A percentile compares a stretch with the other conserved stretches of the same genome.
phyloP scores from a whole-genome alignment of 257 asterid genomes.

The Parsonsia alboflavescens region DNA sequence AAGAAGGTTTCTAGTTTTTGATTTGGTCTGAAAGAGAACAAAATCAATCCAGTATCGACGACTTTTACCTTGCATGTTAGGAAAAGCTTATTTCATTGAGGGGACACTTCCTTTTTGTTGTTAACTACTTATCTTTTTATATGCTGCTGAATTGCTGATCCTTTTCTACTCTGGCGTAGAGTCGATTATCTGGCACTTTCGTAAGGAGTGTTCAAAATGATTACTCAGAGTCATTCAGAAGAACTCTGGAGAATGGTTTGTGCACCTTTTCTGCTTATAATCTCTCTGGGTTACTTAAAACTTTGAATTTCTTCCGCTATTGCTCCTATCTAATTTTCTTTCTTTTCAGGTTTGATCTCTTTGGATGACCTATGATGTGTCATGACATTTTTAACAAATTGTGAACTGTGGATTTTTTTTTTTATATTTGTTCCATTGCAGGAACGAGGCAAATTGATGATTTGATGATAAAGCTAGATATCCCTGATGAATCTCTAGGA shows the following conservation, averaged over 20 bases:
- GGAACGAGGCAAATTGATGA: constrained; percentile 18
- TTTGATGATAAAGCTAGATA: constrained; percentile 20
- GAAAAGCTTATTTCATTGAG: background rate
- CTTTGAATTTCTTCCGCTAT: background rate
- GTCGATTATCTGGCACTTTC: constrained; percentile 53
- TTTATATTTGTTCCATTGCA: background rate
- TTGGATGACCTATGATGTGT: background rate
- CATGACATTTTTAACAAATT: background rate
- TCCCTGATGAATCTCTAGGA: constrained; percentile 9
- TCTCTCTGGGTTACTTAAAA: background rate
- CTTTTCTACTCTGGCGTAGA: constrained; percentile 27
- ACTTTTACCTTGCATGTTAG: background rate
- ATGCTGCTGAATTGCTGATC: constrained; percentile 5
- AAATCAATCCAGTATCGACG: background rate
- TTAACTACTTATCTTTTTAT: background rate
- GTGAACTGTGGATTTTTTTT: background rate
- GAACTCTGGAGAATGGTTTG: constrained; percentile 54
- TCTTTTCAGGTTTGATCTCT: background rate
- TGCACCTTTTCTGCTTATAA: background rate
- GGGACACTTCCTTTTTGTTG: background rate
- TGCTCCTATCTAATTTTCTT: background rate
- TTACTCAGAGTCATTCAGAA: constrained; percentile 45
- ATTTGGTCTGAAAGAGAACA: background rate
- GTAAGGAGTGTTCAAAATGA: constrained; percentile 46
- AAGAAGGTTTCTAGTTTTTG: background rate